phyloP scores from a whole-genome alignment of 179 eudicot species.

The Heliamphora pulchella region DNA sequence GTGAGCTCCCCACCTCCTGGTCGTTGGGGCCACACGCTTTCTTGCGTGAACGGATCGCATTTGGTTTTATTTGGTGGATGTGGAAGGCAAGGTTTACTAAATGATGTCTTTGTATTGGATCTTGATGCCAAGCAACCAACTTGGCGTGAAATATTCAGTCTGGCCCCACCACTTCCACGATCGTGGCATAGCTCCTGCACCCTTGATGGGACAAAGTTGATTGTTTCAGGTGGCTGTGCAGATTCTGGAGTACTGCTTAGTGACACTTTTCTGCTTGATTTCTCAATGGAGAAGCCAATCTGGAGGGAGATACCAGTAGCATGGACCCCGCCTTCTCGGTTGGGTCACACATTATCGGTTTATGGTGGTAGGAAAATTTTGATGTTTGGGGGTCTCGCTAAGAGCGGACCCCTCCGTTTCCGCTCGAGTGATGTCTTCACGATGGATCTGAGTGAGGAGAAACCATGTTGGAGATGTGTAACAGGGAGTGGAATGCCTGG shows the following conservation, averaged over 20 bases:
- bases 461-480: constrained; percentile 86
- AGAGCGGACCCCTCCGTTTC: constrained; percentile 84
- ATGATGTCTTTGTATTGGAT: constrained; percentile 86
- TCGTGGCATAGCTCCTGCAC: constrained; percentile 99
- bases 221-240: constrained; percentile 94
- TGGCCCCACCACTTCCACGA: constrained; percentile 87
- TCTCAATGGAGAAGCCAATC: constrained; percentile 84
- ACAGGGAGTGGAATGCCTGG: constrained; percentile 94
- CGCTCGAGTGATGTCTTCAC: constrained; percentile 94
- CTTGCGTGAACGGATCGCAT: constrained; percentile 84
- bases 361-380: constrained; percentile 87
- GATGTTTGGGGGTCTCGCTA: constrained; percentile 97
- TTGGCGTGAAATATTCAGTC: constrained; percentile 91
- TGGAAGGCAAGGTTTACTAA: constrained; percentile 78
- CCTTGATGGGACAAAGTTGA: constrained; percentile 82
- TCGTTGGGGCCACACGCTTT: constrained; percentile 96
- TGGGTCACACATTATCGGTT: constrained; percentile 86
- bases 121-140: constrained; percentile 85
- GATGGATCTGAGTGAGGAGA: constrained; percentile 89
- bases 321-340: constrained; percentile 91
- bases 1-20: constrained; percentile 96
- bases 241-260: constrained; percentile 92
- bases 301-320: constrained; percentile 91
- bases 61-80: constrained; percentile 91
- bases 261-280: constrained; percentile 84